Evolutionary conservation across 495 filamentous ascomycete genomes (phyloP).

Genomic region (Oidiodendron maius): DNA sequence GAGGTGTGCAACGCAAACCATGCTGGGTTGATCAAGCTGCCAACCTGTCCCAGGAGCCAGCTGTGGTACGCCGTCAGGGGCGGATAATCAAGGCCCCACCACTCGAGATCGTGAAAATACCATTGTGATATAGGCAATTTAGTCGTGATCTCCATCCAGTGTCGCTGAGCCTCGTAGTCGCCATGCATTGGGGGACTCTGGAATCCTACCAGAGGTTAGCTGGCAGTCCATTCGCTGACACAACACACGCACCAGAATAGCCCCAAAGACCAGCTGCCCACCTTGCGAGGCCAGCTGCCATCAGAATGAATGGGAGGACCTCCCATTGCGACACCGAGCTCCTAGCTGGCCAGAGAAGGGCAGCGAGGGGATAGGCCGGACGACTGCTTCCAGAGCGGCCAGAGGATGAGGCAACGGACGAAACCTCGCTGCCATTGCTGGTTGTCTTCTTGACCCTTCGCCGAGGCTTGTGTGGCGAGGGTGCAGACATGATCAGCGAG

Average conservation of each 20-base stretch:
- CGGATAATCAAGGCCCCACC: conserved; percentile 98
- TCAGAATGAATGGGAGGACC: conserved; percentile 76
- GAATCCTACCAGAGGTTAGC: conserved; percentile 47
- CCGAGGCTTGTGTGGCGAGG: conserved; percentile 24
- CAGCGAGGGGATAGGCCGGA: conserved; percentile 76
- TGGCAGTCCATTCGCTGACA: neutral
- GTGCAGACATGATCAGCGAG: conserved; percentile 21
- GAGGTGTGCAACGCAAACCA: conserved; percentile 91
- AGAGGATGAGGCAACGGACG: conserved; percentile 11
- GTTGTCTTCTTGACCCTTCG: conserved; percentile 22
- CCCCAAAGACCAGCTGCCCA: conserved; percentile 91
- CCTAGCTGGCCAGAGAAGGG: conserved; percentile 86
- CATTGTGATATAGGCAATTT: conserved; percentile 86
- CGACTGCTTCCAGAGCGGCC: conserved; percentile 12
- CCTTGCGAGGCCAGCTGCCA: conserved; percentile 84
- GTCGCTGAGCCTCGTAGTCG: conserved; percentile 94
- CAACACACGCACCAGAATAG: conserved; percentile 66
- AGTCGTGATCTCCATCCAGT: conserved; percentile 97
- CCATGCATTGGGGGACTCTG: conserved; percentile 85
- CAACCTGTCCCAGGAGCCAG: conserved; percentile 86
- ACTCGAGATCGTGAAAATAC: conserved; percentile 95
- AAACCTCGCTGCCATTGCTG: conserved; percentile 18
- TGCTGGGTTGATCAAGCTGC: conserved; percentile 64
- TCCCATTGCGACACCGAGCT: conserved; percentile 89
- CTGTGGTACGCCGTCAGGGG: conserved; percentile 97